Conservation (phyloP, 225 moss, liverwort and hornwort species). For the Asterella californica region DNA sequence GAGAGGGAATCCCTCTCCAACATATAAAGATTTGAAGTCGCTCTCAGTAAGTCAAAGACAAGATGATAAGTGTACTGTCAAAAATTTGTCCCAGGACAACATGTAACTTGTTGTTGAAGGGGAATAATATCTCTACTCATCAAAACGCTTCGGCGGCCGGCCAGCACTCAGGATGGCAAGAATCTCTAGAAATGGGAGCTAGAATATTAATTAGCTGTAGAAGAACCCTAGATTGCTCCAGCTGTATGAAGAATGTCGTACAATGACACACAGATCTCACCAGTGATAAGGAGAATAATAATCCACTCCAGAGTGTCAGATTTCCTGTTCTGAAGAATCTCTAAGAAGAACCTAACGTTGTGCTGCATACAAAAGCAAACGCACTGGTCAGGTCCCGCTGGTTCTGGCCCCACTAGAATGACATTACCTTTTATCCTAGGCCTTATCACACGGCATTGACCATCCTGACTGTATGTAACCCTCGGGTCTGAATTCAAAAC, state of each 20-base stretch:
- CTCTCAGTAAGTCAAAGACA: neutral
- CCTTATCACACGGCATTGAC: no score
- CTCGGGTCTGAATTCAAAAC: no score
- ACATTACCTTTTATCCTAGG: neutral
- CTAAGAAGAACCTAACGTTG: slow-evolving; percentile 91
- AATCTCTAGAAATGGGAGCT: neutral
- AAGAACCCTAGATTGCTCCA: slow-evolving; percentile 33
- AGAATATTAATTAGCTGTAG: neutral
- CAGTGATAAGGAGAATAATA: slow-evolving; percentile 93
- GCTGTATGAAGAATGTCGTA: slow-evolving; percentile 82
- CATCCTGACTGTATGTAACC: no score
- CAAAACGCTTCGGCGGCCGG: slow-evolving; percentile 9
- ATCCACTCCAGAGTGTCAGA: slow-evolving; percentile 98
- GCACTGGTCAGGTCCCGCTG: neutral
- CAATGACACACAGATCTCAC: slow-evolving; percentile 90
- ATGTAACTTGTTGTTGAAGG: neutral
- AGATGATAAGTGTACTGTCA: neutral
- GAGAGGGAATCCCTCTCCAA: neutral
- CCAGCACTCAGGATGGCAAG: neutral
- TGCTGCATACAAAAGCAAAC: slow-evolving; percentile 52
- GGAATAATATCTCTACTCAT: neutral
- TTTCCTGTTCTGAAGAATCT: slow-evolving; percentile 94
- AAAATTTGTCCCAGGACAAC: slow-evolving; percentile 7
- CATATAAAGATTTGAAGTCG: neutral
- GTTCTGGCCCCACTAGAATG: neutral